Percentiles rank a stretch among this genome's conserved stretches.
phyloP scores from a whole-genome alignment of 108 stramenopile species.

The Cyclostephanos tholiformis region DNA sequence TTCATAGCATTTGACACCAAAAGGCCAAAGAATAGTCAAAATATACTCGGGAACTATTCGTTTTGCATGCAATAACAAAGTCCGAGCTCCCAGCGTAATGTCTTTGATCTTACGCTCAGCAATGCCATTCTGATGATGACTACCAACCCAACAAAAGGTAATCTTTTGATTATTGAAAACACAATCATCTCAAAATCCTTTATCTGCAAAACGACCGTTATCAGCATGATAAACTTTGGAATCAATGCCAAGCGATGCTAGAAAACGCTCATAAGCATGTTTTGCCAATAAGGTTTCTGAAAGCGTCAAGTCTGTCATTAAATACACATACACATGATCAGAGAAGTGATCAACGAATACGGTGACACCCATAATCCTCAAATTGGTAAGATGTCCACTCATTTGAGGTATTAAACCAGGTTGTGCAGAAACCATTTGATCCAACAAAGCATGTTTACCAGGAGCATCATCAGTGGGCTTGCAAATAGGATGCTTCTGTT shows the following conservation, averaged over 20 bases:
- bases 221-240: constrained; percentile 45
- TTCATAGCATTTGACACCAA: constrained; percentile 52
- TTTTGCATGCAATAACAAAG: constrained; percentile 20
- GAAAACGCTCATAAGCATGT: constrained; percentile 20
- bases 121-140: no score
- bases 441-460: constrained; percentile 42
- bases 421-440: constrained; percentile 42
- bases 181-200: constrained; percentile 10
- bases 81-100: constrained; percentile 17
- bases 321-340: constrained; percentile 15
- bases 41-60: constrained; percentile 17
- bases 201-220: no score
- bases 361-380: constrained; percentile 46
- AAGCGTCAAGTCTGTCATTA: constrained; percentile 23
- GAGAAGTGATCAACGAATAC: no score
- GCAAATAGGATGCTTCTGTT: constrained; percentile 3
- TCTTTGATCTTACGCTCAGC: constrained; percentile 23
- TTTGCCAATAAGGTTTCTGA: constrained; percentile 28
- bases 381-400: constrained; percentile 38
- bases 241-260: constrained; percentile 19
- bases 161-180: constrained; percentile 15
- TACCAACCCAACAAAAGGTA: constrained; percentile 22
- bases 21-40: constrained; percentile 31
- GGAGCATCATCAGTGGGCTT: constrained; percentile 10
- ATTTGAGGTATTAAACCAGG: constrained; percentile 14